Evolutionary conservation across 1,284 basidiomycete genomes (phyloP).

Genomic region (Cryptococcus depauperatus): DNA sequence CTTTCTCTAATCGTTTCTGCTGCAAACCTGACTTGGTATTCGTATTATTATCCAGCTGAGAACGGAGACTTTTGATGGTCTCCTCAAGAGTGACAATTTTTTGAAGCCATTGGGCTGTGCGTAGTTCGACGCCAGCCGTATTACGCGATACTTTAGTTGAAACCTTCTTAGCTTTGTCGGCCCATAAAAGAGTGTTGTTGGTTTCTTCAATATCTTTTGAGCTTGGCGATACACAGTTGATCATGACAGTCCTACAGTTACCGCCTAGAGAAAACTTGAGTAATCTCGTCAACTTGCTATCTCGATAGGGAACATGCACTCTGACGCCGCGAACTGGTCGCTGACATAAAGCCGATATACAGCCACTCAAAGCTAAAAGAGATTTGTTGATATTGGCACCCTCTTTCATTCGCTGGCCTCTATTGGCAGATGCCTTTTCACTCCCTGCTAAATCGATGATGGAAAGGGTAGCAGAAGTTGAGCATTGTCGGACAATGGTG

Average conservation of each 20-base stretch:
- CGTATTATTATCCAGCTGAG: conserved; percentile 51
- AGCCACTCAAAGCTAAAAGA: conserved; percentile 85
- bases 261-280: conserved; percentile 94
- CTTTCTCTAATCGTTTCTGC: conserved; percentile 51
- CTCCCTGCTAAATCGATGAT: conserved; percentile 96
- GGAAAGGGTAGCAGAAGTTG: conserved; percentile 80
- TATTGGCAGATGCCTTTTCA: conserved; percentile 90
- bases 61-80: conserved; percentile 55
- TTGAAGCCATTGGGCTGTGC: conserved; percentile 87
- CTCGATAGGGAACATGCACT: conserved; percentile 87
- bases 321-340: conserved; percentile 64
- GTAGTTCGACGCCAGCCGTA: conserved; percentile 83
- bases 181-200: conserved; percentile 91
- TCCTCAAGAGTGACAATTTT: conserved; percentile 62
- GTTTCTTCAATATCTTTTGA: conserved; percentile 94
- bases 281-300: conserved; percentile 90
- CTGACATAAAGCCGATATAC: conserved; percentile 84
- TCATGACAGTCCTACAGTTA: conserved; percentile 97
- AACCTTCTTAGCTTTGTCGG: conserved; percentile 92
- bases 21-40: conserved; percentile 31
- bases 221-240: conserved; percentile 90
- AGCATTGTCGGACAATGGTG: conserved; percentile 45
- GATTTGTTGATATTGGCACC: conserved; percentile 98
- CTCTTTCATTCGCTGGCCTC: conserved; percentile 95
- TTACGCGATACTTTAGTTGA: conserved; percentile 87